phyloP scores from a whole-genome alignment of 2,329 filamentous ascomycete species.

The Alternaria panax region DNA sequence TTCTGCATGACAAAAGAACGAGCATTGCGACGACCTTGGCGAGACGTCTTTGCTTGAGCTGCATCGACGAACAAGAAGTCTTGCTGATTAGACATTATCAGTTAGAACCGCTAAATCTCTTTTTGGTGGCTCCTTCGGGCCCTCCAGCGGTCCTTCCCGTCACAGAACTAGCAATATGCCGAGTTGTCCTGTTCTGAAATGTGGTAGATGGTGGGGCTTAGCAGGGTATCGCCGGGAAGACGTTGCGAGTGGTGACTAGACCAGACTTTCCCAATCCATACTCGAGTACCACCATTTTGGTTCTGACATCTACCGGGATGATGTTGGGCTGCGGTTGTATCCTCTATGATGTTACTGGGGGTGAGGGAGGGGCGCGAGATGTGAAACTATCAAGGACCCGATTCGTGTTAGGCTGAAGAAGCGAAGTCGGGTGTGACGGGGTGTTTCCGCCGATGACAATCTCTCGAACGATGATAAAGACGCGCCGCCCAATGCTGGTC shows the following conservation, averaged over 20 bases:
- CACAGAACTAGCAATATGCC: constrained; percentile 26
- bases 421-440: constrained; percentile 30
- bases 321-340: constrained; percentile 34
- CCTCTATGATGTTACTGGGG: constrained; percentile 31
- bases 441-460: constrained; percentile 30
- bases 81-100: constrained; percentile 37
- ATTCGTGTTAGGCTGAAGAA: constrained; percentile 43
- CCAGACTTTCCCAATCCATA: constrained; percentile 39
- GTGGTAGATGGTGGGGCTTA: constrained; percentile 34
- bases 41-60: constrained; percentile 47
- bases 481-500: constrained; percentile 4
- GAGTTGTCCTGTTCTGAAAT: constrained; percentile 28
- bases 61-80: constrained; percentile 51
- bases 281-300: constrained; percentile 39
- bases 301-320: constrained; percentile 26
- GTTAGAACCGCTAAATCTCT: constrained; percentile 22
- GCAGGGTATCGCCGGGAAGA: constrained; percentile 28
- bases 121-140: constrained; percentile 32
- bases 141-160: constrained; percentile 37
- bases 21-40: constrained; percentile 50
- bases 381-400: constrained; percentile 46
- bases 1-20: constrained; percentile 53
- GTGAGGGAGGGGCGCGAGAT: constrained; percentile 39
- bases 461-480: constrained; percentile 14
- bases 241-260: constrained; percentile 28